phyloP scores from a whole-genome alignment of 164 flowering plant species.

The Nymphaea colorata region DNA sequence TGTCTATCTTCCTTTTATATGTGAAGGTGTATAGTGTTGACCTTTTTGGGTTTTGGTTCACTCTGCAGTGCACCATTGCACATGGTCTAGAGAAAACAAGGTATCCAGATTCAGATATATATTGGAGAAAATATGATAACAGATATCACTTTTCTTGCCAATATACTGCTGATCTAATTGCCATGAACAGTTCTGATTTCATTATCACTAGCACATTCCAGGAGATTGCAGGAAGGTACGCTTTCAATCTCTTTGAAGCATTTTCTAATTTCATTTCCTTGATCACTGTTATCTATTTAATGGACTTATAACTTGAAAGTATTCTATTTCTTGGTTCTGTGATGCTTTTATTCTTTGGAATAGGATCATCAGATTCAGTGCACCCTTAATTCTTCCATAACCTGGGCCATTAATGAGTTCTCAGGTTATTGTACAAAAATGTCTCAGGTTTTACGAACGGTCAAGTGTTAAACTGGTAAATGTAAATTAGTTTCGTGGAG shows the following conservation, averaged over 20 bases:
- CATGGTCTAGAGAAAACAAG: slow-evolving; percentile 13
- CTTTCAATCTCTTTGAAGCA: slow-evolving; percentile 7
- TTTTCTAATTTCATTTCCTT: not conserved
- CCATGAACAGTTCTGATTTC: slow-evolving; percentile 64
- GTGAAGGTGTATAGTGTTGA: too few relatives aligned
- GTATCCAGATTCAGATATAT: slow-evolving; percentile 13
- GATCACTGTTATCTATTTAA: not conserved
- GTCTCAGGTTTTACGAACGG: not conserved
- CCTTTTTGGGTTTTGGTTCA: too few relatives aligned
- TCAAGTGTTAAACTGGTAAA: not conserved
- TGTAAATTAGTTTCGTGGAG: not conserved
- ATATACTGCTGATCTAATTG: slow-evolving; percentile 13
- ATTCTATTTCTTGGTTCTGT: not conserved
- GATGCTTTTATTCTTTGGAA: not conserved
- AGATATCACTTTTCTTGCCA: slow-evolving; percentile 13
- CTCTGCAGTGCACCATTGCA: slow-evolving; percentile 11
- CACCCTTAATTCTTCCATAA: not conserved
- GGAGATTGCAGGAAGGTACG: slow-evolving; percentile 94
- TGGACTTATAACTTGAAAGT: not conserved
- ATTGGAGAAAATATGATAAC: slow-evolving; percentile 9
- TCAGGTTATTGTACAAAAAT: not conserved
- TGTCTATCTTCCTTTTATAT: too few relatives aligned
- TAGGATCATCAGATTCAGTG: not conserved
- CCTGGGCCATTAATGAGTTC: not conserved
- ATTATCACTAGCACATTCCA: slow-evolving; percentile 97